A percentile compares a stretch with the other conserved stretches of the same genome.
Evolutionary conservation across 1,139 yeast genomes (phyloP).

Genomic region (Pichia sp.): DNA sequence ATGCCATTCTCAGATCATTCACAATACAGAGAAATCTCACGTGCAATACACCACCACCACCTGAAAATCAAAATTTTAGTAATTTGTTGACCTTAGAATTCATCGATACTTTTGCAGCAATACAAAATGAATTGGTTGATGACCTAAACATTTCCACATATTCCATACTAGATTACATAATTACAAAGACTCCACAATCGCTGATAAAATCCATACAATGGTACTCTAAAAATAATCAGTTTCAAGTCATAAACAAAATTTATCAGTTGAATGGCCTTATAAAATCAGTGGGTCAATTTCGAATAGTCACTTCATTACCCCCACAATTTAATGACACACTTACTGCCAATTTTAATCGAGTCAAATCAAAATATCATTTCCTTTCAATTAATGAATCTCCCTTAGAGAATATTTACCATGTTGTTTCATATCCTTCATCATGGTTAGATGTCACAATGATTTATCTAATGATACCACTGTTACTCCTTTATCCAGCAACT

Average conservation of each 20-base stretch:
- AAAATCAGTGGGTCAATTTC: not conserved
- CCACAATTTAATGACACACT: conserved; percentile 15
- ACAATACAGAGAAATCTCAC: not conserved
- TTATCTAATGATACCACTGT: conserved; percentile 26
- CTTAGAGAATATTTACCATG: conserved; percentile 1
- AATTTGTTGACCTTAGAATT: not conserved
- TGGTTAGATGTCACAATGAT: conserved; percentile 22
- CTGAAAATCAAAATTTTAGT: too few relatives aligned
- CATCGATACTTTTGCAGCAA: not conserved
- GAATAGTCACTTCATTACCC: not conserved
- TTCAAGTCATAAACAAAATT: not conserved
- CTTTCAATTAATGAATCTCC: conserved; percentile 2
- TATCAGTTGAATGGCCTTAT: not conserved
- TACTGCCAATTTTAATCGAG: conserved; percentile 25
- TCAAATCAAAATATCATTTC: conserved; percentile 9
- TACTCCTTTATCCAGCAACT: conserved; percentile 33
- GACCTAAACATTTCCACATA: not conserved
- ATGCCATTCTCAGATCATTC: not conserved
- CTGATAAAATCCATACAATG: not conserved
- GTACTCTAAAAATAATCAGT: not conserved
- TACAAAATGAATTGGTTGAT: not conserved
- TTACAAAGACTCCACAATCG: not conserved
- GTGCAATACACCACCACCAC: too few relatives aligned
- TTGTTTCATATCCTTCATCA: conserved; percentile 10
- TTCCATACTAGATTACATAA: not conserved